Evolutionary conservation across 768 basidiomycete species (phyloP).

Genomic region (Russula dissimulans): DNA sequence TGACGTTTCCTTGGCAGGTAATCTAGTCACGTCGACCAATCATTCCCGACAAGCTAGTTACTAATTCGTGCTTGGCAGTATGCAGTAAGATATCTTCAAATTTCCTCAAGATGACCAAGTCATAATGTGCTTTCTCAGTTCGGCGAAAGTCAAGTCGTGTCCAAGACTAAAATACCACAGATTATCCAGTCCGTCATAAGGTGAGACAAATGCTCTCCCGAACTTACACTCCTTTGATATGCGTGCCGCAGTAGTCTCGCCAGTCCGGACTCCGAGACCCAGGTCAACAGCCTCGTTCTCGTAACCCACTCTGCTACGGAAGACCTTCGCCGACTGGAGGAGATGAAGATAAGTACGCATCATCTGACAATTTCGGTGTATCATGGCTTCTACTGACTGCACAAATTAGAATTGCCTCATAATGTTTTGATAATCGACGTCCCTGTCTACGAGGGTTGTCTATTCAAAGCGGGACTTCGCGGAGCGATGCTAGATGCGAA

Average conservation of each 20-base stretch:
- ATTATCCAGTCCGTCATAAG: conserved; percentile 68
- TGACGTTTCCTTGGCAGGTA: conserved; percentile 68
- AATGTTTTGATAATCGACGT: conserved; percentile 66
- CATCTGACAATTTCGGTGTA: conserved; percentile 2
- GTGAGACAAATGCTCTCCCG: conserved; percentile 27
- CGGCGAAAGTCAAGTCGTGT: conserved; percentile 62
- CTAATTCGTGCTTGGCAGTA: conserved; percentile 35
- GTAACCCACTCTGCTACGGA: conserved; percentile 53
- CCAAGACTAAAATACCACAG: conserved; percentile 59
- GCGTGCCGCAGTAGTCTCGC: conserved; percentile 48
- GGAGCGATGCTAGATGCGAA: conserved; percentile 53
- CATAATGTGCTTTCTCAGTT: conserved; percentile 38
- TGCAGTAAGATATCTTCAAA: conserved; percentile 39
- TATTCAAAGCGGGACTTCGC: conserved; percentile 50
- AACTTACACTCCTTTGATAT: background rate
- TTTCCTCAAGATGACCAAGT: conserved; percentile 1
- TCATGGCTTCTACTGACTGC: background rate
- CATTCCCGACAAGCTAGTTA: conserved; percentile 6
- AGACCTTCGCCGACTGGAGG: conserved; percentile 55
- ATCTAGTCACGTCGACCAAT: conserved; percentile 26
- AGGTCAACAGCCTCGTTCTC: conserved; percentile 60
- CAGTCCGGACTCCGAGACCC: conserved; percentile 69
- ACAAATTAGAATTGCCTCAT: conserved; percentile 52
- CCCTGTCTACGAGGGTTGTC: conserved; percentile 49
- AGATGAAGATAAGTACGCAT: conserved; percentile 70